These are phyloP conservation scores for Ceratocystis alfenasii DNA, from an alignment of 2,329 filamentous ascomycete species.

Conservation along the genomic window DNA sequence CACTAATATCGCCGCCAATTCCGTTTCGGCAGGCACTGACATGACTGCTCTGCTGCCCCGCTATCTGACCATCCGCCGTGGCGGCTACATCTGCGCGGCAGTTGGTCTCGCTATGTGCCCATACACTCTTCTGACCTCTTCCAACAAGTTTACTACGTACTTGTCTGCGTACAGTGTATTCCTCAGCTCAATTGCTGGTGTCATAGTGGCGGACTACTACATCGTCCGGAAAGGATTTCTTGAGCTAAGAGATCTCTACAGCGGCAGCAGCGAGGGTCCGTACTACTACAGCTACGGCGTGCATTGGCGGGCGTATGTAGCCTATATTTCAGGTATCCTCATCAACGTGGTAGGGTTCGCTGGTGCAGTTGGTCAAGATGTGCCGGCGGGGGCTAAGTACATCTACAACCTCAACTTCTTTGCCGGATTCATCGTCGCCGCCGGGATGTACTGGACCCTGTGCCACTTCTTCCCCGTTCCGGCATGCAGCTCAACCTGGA, in stretches of 20 bases:
- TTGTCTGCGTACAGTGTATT: slow-evolving; percentile 88
- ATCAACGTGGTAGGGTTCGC: slow-evolving; percentile 90
- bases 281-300: slow-evolving; percentile 67
- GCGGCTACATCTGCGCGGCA: slow-evolving; percentile 71
- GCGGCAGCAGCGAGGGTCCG: slow-evolving; percentile 49
- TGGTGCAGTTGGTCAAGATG: slow-evolving; percentile 58
- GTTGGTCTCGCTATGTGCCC: slow-evolving; percentile 80
- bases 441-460: slow-evolving; percentile 54
- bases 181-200: slow-evolving; percentile 84
- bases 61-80: slow-evolving; percentile 73
- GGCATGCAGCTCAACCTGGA: slow-evolving; percentile 62
- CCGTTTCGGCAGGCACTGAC: slow-evolving; percentile 70
- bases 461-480: slow-evolving; percentile 60
- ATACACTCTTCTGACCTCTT: slow-evolving; percentile 61
- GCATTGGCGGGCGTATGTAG: slow-evolving; percentile 71
- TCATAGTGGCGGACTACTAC: slow-evolving; percentile 84
- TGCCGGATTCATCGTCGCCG: slow-evolving; percentile 62
- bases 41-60: slow-evolving; percentile 69
- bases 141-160: slow-evolving; percentile 83
- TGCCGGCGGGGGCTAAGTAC: slow-evolving; percentile 69
- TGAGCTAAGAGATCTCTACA: slow-evolving; percentile 67
- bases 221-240: slow-evolving; percentile 71
- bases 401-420: slow-evolving; percentile 92
- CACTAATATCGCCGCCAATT: slow-evolving; percentile 81
- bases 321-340: slow-evolving; percentile 71